Conservation (phyloP, 352 stramenopile genomes). For the Thraustochytrium sp. region DNA sequence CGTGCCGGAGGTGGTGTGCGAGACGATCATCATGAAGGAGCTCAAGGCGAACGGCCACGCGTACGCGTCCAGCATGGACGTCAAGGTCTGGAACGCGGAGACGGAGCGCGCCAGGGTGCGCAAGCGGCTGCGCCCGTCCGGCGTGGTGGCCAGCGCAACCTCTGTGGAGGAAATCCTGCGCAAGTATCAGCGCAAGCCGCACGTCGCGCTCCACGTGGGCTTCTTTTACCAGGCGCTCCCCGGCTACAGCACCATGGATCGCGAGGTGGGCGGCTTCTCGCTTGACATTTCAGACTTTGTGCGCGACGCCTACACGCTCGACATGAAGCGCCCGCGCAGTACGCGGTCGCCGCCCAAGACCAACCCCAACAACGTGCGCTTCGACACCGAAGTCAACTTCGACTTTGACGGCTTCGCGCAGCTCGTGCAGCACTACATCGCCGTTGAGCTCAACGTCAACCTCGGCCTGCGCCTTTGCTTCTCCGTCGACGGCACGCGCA, state of each 20-base stretch:
- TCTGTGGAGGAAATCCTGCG: not conserved
- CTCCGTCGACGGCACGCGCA: not conserved
- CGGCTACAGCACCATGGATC: not conserved
- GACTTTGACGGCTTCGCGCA: slow-evolving; percentile 26
- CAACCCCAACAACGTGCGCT: not conserved
- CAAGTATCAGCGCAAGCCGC: not conserved
- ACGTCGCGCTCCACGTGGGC: not conserved
- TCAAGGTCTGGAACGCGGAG: not conserved
- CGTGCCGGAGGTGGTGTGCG: not conserved
- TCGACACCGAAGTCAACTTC: not conserved
- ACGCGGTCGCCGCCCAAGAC: not conserved
- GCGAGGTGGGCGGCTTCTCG: not conserved
- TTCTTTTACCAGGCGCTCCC: not conserved
- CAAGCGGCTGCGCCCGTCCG: not conserved
- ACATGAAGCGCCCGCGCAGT: not conserved
- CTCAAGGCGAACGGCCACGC: not conserved
- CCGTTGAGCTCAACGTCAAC: not conserved
- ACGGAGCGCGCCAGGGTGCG: not conserved
- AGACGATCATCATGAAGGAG: not conserved
- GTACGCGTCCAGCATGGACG: slow-evolving; percentile 1
- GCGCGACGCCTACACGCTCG: not conserved
- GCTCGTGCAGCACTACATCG: not conserved
- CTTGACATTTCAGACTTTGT: not conserved
- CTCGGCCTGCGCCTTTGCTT: not conserved
- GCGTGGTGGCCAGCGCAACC: not conserved